phyloP scores from a whole-genome alignment of 306 rosid species.

The Rosa multiflora region DNA sequence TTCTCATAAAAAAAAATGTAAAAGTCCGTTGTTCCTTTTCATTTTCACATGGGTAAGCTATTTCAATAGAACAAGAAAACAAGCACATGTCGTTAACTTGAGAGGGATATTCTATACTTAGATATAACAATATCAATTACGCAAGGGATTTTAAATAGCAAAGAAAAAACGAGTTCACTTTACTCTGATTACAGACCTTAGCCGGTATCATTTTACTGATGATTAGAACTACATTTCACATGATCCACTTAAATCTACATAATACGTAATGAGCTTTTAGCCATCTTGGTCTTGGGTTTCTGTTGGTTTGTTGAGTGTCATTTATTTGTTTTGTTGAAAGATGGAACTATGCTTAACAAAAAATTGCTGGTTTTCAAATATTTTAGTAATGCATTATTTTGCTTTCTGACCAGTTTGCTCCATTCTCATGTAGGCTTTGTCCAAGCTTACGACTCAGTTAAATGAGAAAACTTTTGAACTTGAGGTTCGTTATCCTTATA shows the following conservation, averaged over 20 bases:
- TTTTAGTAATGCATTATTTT: background rate
- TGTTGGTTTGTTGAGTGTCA: background rate
- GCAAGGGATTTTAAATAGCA: background rate
- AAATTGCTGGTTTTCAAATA: background rate
- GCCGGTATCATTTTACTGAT: background rate
- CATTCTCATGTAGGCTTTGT: slow-evolving; percentile 51
- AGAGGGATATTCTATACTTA: background rate
- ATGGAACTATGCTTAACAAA: background rate
- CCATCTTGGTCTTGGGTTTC: background rate
- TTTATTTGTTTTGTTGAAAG: background rate
- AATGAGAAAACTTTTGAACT: slow-evolving; percentile 78
- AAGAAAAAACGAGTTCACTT: background rate
- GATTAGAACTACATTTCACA: background rate
- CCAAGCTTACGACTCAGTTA: slow-evolving; percentile 67
- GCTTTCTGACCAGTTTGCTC: slow-evolving; percentile 26
- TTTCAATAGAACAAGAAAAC: background rate
- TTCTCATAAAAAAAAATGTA: background rate
- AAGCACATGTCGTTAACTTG: background rate
- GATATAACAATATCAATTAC: background rate
- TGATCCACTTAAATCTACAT: background rate
- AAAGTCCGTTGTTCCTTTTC: background rate
- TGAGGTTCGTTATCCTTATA: slow-evolving; percentile 60
- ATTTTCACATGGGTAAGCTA: background rate
- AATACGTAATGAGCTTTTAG: background rate
- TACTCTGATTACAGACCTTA: background rate